Percentiles rank a stretch among this genome's conserved stretches.
Conservation (phyloP, 2,329 filamentous ascomycete species). For the Fonsecaea pedrosoi region DNA sequence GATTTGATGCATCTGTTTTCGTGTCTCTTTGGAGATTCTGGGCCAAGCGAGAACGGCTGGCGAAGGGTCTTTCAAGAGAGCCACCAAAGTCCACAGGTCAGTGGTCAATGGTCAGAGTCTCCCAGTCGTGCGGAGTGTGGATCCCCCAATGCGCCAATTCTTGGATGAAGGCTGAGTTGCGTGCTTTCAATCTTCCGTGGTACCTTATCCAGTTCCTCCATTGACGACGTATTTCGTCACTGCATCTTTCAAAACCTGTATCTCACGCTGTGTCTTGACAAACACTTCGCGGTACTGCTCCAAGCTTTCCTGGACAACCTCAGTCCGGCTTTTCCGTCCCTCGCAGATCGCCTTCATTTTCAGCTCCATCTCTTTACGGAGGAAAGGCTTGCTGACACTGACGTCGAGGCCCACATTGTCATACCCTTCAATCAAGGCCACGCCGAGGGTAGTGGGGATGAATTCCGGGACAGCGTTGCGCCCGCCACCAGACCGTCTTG, state of each 20-base stretch:
- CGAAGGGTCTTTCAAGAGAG: background rate
- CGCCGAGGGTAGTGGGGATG: constrained; percentile 87
- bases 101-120: background rate
- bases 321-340: constrained; percentile 74
- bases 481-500: constrained; percentile 59
- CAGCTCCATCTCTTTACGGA: constrained; percentile 96
- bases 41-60: constrained; percentile 1
- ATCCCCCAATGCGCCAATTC: constrained; percentile 2
- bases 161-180: background rate
- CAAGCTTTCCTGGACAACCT: constrained; percentile 82
- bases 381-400: constrained; percentile 91
- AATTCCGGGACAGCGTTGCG: constrained; percentile 75
- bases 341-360: constrained; percentile 98
- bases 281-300: constrained; percentile 88
- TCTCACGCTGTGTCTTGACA: constrained; percentile 76
- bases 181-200: constrained; percentile 6
- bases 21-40: background rate
- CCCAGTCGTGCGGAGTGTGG: background rate
- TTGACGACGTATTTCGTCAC: constrained; percentile 64
- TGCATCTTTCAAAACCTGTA: constrained; percentile 67
- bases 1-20: constrained; percentile 12
- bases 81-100: background rate
- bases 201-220: constrained; percentile 29
- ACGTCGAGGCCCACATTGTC: constrained; percentile 92
- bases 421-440: constrained; percentile 92